These are phyloP conservation scores for Penicillium daleae DNA, from an alignment of 495 filamentous ascomycete species.

Conservation along the genomic window DNA sequence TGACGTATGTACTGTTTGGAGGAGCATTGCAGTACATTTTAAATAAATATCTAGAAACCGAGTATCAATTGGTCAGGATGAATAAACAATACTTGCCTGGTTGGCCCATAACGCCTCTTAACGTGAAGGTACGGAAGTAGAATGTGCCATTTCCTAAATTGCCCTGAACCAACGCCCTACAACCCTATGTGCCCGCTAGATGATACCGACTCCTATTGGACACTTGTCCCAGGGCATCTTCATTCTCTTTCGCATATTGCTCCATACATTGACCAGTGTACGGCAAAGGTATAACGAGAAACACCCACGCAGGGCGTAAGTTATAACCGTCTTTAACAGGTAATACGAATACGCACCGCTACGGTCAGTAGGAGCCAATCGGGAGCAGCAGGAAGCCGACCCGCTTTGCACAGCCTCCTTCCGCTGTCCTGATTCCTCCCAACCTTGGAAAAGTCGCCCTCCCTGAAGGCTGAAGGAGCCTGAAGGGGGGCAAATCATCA, in stretches of 20 bases:
- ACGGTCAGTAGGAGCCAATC: constrained; percentile 20
- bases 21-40: no score
- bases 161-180: constrained; percentile 4
- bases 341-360: constrained; percentile 26
- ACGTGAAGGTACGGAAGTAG: no score
- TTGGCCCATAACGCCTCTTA: neutral
- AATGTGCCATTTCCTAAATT: neutral
- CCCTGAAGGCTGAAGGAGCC: constrained; percentile 13
- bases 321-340: constrained; percentile 21
- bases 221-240: neutral
- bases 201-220: neutral
- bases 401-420: constrained; percentile 41
- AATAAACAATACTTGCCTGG: neutral
- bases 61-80: neutral
- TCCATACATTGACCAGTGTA: neutral
- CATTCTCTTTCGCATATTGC: neutral
- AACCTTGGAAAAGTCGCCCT: constrained; percentile 30
- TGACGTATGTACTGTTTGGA: no score
- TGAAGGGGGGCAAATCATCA: constrained; percentile 22
- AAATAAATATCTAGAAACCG: neutral
- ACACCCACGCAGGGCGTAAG: constrained; percentile 2
- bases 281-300: no score
- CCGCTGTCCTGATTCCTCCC: constrained; percentile 17
- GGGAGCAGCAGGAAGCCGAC: constrained; percentile 30
- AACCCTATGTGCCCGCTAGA: neutral